Evolutionary conservation across 176 grass and related monocot genomes (phyloP), one percentile per base, ranked within the genome.

Genomic region (Aegilops tauschii): DNA sequence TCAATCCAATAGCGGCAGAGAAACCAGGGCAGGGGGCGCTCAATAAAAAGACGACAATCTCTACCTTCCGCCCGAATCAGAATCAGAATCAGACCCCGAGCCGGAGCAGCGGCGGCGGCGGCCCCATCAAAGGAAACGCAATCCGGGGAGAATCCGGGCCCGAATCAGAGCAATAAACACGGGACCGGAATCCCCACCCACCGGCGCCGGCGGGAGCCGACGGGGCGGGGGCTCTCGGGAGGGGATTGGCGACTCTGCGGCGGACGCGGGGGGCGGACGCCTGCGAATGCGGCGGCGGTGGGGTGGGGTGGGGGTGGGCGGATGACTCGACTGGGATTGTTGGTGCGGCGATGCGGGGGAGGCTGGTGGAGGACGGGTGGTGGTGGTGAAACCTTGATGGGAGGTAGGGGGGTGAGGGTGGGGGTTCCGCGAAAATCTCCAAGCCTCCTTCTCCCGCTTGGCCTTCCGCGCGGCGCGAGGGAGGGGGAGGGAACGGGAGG

Each of bases 351-450:
- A 64, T 12, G 30, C 1, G 13, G 36, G 39, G 4, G 17, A 20
- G 77, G 18, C 37, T 40, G 37, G 37, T 40, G 37, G 37, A 12
- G 64, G 35, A 36, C 28, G 59, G 71, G 65, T 21, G 80, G 80
- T 69, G 50, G 73, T 35, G 64, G 88, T 45, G 47, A 77, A 9
- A 21, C 74, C 74, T 29, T 49, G 54, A 21, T 5, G 20, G 64
- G 31, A 8, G 37, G 64, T 76, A 68, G 16, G 75, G 23, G 39
- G 3, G 1, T 37, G 11, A 16, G 5, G 64, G 52, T 4, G 27
- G 78, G 70, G 82, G 78, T 73, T 88, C 90, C 82, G 90, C 40
- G 75, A 65, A 85, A 92, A 82, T 86, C 88, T 86, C 79, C 73
- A 82, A 73, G 88, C 1, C 86, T 77, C 64, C 81, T 76, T 70